A percentile compares a stretch with the other conserved stretches of the same genome.
These are phyloP conservation scores for Hyaloraphidium curvatum DNA, from an alignment of 192 early-diverging fungal species.

Conservation along the genomic window DNA sequence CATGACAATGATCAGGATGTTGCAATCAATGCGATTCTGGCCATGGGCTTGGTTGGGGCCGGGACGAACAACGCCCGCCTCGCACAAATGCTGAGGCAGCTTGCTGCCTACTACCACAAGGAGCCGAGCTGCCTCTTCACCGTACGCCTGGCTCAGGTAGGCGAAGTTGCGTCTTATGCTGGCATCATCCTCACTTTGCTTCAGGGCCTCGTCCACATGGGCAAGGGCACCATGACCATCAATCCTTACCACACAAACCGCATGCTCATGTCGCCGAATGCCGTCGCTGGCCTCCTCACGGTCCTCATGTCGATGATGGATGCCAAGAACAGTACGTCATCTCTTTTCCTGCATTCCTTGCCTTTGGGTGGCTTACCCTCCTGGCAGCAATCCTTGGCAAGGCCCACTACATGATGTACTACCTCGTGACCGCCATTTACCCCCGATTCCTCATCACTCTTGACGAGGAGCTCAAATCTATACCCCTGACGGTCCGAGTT, in stretches of 20 bases:
- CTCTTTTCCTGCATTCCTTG: background rate
- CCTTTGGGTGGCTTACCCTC: background rate
- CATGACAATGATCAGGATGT: constrained; percentile 96
- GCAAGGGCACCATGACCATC: constrained; percentile 93
- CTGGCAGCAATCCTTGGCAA: constrained; percentile 59
- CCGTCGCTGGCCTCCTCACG: constrained; percentile 66
- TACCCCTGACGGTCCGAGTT: constrained; percentile 80
- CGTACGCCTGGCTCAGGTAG: constrained; percentile 62
- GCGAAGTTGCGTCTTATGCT: background rate
- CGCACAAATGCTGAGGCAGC: constrained; percentile 90
- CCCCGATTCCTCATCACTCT: constrained; percentile 96
- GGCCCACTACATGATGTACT: constrained; percentile 87
- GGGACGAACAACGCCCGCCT: constrained; percentile 98
- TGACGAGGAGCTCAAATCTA: constrained; percentile 65
- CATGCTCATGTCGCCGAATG: constrained; percentile 74
- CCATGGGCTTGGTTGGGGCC: constrained; percentile 95
- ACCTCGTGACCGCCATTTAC: constrained; percentile 82
- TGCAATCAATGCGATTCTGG: constrained; percentile 88
- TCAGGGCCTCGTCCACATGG: constrained; percentile 79
- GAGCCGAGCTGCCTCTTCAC: constrained; percentile 72
- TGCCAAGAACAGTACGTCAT: constrained; percentile 53
- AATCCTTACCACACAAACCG: constrained; percentile 91
- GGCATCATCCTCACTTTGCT: background rate
- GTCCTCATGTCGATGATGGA: constrained; percentile 82
- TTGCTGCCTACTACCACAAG: constrained; percentile 93